Evolutionary conservation across 2,329 filamentous ascomycete genomes (phyloP).

Genomic region (Golovinomyces cichoracearum): DNA sequence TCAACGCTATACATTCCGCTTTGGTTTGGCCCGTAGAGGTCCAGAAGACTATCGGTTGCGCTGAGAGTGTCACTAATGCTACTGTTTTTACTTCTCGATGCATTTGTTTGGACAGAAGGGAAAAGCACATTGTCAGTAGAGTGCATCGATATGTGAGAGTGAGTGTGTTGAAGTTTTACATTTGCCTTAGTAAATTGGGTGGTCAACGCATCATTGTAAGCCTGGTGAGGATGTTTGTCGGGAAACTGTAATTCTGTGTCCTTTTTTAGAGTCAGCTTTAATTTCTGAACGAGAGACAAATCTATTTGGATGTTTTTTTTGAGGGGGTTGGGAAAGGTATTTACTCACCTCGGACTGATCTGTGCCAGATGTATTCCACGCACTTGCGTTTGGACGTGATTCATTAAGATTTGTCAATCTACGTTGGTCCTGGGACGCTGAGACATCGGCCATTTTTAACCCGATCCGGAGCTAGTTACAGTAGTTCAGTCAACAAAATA

Average conservation of each 20-base stretch:
- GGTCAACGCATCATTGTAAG: too few species aligned
- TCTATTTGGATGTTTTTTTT: background rate
- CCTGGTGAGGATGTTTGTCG: conserved; percentile 2
- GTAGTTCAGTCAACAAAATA: too few species aligned
- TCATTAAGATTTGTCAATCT: conserved; percentile 14
- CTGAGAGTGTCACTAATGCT: conserved; percentile 19
- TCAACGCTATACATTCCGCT: conserved; percentile 11
- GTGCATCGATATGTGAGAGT: conserved; percentile 5
- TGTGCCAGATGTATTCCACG: conserved; percentile 14
- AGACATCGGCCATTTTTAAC: conserved; percentile 15
- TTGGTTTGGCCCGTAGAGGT: conserved; percentile 17
- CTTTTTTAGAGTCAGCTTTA: conserved; percentile 4
- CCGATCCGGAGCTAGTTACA: too few species aligned
- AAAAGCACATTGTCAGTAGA: conserved; percentile 12
- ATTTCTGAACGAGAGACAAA: conserved; percentile 4
- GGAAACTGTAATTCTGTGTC: conserved; percentile 7
- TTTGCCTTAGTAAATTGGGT: conserved; percentile 8
- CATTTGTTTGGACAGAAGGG: conserved; percentile 15
- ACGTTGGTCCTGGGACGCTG: conserved; percentile 14
- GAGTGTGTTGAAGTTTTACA: conserved; percentile 6
- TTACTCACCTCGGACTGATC: conserved; percentile 11
- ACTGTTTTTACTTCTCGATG: conserved; percentile 18
- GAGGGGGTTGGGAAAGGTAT: background rate
- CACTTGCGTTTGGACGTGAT: conserved; percentile 11
- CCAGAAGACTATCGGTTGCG: conserved; percentile 22